These are phyloP conservation scores for Tylopilus sp. DNA, from an alignment of 768 basidiomycete genomes.

Conservation along the genomic window DNA sequence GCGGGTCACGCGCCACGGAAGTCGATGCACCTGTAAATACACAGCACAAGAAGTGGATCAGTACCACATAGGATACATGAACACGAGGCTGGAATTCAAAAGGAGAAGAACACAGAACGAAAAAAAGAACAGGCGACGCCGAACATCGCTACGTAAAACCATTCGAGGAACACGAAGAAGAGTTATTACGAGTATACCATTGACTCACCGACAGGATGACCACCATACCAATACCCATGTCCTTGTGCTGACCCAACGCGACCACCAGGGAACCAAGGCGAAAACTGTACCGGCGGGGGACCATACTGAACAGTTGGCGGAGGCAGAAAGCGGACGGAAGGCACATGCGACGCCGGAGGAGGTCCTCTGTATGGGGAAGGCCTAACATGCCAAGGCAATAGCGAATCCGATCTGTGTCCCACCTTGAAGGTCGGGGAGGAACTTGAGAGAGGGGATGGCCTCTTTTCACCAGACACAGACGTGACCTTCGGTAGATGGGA, in stretches of 20 bases:
- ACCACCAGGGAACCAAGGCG: slow-evolving; percentile 15
- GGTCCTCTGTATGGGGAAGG: slow-evolving; percentile 8
- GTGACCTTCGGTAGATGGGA: background rate
- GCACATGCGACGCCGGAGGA: background rate
- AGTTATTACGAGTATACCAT: background rate
- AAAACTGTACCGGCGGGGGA: slow-evolving; percentile 11
- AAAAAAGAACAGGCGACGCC: background rate
- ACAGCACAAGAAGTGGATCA: slow-evolving; percentile 7
- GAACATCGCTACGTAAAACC: slow-evolving; percentile 1
- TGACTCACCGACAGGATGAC: slow-evolving; percentile 20
- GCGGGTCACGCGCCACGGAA: slow-evolving; percentile 9
- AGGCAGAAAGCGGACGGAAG: slow-evolving; percentile 13
- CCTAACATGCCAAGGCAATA: slow-evolving; percentile 7
- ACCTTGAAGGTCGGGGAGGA: slow-evolving; percentile 4
- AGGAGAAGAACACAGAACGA: background rate
- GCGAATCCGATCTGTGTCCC: slow-evolving; percentile 10
- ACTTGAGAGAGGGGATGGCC: background rate
- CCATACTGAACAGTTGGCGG: slow-evolving; percentile 11
- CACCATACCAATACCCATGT: slow-evolving; percentile 22
- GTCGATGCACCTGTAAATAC: slow-evolving; percentile 14
- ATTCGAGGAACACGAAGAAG: background rate
- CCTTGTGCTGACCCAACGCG: slow-evolving; percentile 11
- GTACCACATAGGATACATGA: slow-evolving; percentile 2
- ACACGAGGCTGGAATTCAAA: background rate
- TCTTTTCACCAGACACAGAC: slow-evolving; percentile 1